These are phyloP conservation scores for Colletotrichum sp. DNA, from an alignment of 2,329 filamentous ascomycete genomes.

Conservation along the genomic window DNA sequence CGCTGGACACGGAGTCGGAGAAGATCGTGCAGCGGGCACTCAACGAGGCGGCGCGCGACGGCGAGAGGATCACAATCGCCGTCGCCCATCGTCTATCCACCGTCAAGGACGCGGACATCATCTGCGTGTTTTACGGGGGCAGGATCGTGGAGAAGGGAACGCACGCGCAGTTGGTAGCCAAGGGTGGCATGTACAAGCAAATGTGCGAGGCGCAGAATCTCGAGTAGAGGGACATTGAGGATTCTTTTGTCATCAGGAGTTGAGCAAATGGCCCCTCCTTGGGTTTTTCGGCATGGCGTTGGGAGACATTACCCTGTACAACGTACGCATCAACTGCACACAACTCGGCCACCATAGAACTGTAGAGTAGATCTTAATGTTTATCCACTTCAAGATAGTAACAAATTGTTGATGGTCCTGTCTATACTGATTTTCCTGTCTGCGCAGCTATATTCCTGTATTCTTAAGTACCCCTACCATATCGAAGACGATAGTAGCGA, in stretches of 20 bases:
- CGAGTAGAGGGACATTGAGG: slow-evolving; percentile 28
- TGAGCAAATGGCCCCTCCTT: neutral
- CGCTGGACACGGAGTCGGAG: slow-evolving; percentile 70
- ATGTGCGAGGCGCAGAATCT: slow-evolving; percentile 54
- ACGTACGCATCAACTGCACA: neutral
- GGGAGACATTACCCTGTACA: neutral
- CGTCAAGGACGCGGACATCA: slow-evolving; percentile 63
- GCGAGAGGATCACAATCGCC: slow-evolving; percentile 60
- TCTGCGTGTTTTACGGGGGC: slow-evolving; percentile 65
- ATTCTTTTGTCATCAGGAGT: neutral
- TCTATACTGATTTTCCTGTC: neutral
- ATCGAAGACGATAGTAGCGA: too few relatives aligned
- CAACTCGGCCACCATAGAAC: neutral
- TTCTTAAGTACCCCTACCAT: too few relatives aligned
- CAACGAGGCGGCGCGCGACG: slow-evolving; percentile 35
- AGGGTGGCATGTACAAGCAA: slow-evolving; percentile 54
- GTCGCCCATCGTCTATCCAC: slow-evolving; percentile 67
- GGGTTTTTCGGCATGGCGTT: neutral
- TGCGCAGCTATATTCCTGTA: too few relatives aligned
- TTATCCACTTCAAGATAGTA: neutral
- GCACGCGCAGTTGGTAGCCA: slow-evolving; percentile 60
- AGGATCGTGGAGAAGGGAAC: slow-evolving; percentile 65
- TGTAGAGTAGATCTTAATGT: neutral
- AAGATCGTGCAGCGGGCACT: slow-evolving; percentile 68
- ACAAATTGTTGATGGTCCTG: neutral